Evolutionary conservation across 306 rosid species (phyloP).

Genomic region (Cicer chorassanicum): DNA sequence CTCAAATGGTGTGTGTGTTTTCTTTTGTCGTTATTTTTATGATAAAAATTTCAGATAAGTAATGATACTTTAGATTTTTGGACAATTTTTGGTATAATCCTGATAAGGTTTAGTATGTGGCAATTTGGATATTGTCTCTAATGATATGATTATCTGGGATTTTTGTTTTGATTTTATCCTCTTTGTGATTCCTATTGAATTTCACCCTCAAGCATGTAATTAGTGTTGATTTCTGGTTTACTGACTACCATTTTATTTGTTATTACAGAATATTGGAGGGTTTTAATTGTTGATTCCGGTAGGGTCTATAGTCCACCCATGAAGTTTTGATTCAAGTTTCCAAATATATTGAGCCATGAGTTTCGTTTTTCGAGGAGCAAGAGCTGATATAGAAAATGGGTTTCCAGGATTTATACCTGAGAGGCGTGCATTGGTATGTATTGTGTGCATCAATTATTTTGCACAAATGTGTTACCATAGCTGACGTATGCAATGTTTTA

Average conservation of each 20-base stretch:
- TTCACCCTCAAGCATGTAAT: conserved; percentile 20
- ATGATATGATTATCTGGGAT: not conserved
- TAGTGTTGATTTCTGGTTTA: conserved; percentile 20
- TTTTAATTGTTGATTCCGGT: conserved; percentile 36
- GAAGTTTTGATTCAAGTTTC: conserved; percentile 39
- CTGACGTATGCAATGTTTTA: conserved; percentile 5
- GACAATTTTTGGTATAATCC: conserved; percentile 1
- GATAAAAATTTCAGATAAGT: not conserved
- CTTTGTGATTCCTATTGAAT: conserved; percentile 12
- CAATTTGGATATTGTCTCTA: not conserved
- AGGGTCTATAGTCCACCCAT: conserved; percentile 18
- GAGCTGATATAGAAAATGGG: conserved; percentile 83
- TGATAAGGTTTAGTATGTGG: conserved; percentile 18
- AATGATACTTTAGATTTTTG: not conserved
- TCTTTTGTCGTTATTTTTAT: not conserved
- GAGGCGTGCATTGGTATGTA: conserved; percentile 77
- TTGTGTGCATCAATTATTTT: conserved; percentile 1
- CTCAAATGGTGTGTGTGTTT: not conserved
- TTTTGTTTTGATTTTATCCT: not conserved
- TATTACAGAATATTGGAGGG: conserved; percentile 41
- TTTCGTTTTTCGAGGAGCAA: conserved; percentile 89
- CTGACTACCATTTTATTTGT: conserved; percentile 29
- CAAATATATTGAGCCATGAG: conserved; percentile 61
- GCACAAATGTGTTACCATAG: not conserved
- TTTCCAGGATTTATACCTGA: conserved; percentile 80